Percentiles rank a stretch among this genome's conserved stretches.
phyloP scores from a whole-genome alignment of 495 filamentous ascomycete genomes.

The Aspergillus biplanus region DNA sequence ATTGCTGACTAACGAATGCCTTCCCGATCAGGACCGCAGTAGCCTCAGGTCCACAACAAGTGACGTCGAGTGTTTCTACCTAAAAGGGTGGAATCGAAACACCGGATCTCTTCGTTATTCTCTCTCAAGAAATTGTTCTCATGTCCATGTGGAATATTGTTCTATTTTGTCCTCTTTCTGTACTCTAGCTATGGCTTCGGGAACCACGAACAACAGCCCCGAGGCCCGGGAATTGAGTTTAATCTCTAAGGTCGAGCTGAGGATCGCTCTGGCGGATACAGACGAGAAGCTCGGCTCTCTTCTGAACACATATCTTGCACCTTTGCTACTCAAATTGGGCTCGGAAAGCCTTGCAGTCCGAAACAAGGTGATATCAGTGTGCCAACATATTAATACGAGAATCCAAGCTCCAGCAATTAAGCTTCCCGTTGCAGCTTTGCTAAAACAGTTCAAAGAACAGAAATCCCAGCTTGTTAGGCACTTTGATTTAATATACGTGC shows the following conservation, averaged over 20 bases:
- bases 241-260: conserved; percentile 87
- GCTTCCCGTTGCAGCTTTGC: conserved; percentile 78
- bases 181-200: conserved; percentile 41
- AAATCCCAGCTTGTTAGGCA: conserved; percentile 74
- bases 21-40: conserved; percentile 11
- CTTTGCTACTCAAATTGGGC: conserved; percentile 80
- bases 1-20: conserved; percentile 20
- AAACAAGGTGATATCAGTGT: conserved; percentile 75
- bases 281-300: conserved; percentile 78
- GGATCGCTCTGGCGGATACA: conserved; percentile 82
- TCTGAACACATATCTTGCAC: conserved; percentile 76
- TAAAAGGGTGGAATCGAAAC: conserved; percentile 7
- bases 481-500: conserved; percentile 87
- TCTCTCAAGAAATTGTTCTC: neutral
- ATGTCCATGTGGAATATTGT: conserved; percentile 8
- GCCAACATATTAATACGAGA: conserved; percentile 79
- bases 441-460: conserved; percentile 89
- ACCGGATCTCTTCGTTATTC: neutral
- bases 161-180: neutral
- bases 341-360: conserved; percentile 81
- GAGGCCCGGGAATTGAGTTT: conserved; percentile 82
- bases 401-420: conserved; percentile 71
- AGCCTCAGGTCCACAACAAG: conserved; percentile 18
- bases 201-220: conserved; percentile 43
- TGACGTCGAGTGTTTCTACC: conserved; percentile 24